A percentile compares a stretch with the other conserved stretches of the same genome.
These are phyloP conservation scores for Withania somnifera DNA, from an alignment of 305 asterid genomes.

Conservation along the genomic window DNA sequence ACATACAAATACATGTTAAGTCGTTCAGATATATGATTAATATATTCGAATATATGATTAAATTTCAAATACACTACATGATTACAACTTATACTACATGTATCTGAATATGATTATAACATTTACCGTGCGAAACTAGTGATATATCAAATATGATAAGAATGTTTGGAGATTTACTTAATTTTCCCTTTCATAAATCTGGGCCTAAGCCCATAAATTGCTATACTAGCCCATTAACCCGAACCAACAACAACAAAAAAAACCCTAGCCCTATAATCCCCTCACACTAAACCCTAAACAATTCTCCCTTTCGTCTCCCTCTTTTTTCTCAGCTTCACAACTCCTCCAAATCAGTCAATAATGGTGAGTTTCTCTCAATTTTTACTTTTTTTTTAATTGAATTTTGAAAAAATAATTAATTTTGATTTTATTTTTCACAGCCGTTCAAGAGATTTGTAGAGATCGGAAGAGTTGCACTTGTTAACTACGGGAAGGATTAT, in stretches of 20 bases:
- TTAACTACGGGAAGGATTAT: conserved; percentile 86
- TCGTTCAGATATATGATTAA: too few species aligned
- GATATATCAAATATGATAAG: too few species aligned
- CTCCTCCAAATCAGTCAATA: background rate
- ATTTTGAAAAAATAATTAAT: background rate
- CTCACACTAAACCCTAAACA: background rate
- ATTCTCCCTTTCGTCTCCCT: background rate
- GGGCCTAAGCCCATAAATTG: conserved; percentile 6
- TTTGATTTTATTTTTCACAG: conserved; percentile 17
- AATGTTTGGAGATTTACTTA: too few species aligned
- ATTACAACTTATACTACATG: too few species aligned
- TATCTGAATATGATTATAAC: too few species aligned
- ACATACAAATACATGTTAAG: too few species aligned
- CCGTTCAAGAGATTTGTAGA: conserved; percentile 99
- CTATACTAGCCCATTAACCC: background rate
- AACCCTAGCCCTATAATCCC: conserved; percentile 1
- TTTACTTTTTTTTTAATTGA: background rate
- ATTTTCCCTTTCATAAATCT: too few species aligned
- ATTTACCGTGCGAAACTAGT: too few species aligned
- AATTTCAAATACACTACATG: too few species aligned
- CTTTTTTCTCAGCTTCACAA: background rate
- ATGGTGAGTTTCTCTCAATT: background rate
- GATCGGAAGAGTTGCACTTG: conserved; percentile 92
- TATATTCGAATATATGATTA: too few species aligned
- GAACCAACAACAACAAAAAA: background rate